A percentile compares a stretch with the other conserved stretches of the same genome.
These are phyloP conservation scores for Podila epicladia DNA, from an alignment of 192 early-diverging fungal species.

Conservation along the genomic window DNA sequence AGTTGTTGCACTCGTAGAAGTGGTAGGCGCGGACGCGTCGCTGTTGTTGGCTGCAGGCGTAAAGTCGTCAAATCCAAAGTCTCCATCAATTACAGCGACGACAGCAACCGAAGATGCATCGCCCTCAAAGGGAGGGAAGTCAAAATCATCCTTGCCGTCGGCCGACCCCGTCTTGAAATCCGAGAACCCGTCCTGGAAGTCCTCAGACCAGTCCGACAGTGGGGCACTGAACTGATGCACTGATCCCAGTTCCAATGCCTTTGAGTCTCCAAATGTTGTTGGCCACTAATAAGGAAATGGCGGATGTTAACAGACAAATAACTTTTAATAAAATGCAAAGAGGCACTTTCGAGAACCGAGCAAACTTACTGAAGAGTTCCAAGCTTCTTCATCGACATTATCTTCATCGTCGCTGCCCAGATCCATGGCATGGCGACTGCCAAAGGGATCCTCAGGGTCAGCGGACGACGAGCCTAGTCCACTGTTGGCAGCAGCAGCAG, in stretches of 20 bases:
- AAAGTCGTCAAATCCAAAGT: too few species aligned
- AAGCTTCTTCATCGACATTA: slow-evolving; percentile 27
- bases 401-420: slow-evolving; percentile 49
- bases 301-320: not conserved
- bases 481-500: not conserved
- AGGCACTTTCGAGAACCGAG: not conserved
- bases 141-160: not conserved
- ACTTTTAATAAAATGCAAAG: not conserved
- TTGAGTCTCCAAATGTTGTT: slow-evolving; percentile 38
- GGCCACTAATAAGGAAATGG: slow-evolving; percentile 22
- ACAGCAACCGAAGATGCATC: too few species aligned
- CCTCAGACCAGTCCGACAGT: slow-evolving; percentile 47
- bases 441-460: slow-evolving; percentile 38
- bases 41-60: too few species aligned
- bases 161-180: slow-evolving; percentile 34
- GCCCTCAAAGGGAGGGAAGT: not conserved
- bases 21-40: too few species aligned
- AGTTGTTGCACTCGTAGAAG: not conserved
- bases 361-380: slow-evolving; percentile 28
- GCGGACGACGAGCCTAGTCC: not conserved
- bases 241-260: slow-evolving; percentile 6
- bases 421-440: slow-evolving; percentile 32
- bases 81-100: too few species aligned
- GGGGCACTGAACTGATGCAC: slow-evolving; percentile 31
- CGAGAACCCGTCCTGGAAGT: slow-evolving; percentile 45